Evolutionary conservation across 805 yeast genomes (phyloP).

Genomic region (Sugiyamaella marilandica): DNA sequence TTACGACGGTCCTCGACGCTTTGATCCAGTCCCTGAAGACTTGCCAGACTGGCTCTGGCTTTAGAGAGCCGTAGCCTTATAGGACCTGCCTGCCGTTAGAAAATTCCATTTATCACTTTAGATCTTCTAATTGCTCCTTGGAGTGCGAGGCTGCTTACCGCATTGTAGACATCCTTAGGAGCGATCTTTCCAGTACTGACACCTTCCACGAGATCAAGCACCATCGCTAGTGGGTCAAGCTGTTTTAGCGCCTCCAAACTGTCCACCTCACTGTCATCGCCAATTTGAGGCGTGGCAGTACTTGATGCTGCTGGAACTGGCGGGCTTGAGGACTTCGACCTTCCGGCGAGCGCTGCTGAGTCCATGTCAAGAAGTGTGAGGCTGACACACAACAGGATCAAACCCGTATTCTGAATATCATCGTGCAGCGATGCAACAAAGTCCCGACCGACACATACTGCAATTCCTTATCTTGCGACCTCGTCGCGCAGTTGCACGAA

Average conservation of each 20-base stretch:
- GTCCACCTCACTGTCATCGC: background rate
- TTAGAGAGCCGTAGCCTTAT: conserved; percentile 24
- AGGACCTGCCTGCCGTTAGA: conserved; percentile 23
- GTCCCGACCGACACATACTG: too few species aligned
- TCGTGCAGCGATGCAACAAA: too few species aligned
- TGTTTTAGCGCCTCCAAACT: conserved; percentile 14
- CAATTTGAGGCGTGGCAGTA: background rate
- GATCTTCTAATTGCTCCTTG: too few species aligned
- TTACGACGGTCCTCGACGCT: conserved; percentile 24
- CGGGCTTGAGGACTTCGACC: background rate
- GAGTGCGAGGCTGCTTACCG: conserved; percentile 14
- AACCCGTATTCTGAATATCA: too few species aligned
- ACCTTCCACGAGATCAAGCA: conserved; percentile 22
- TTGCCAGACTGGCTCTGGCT: conserved; percentile 20
- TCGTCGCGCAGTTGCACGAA: too few species aligned
- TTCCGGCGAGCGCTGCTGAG: background rate
- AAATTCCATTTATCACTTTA: background rate
- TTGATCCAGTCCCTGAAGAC: conserved; percentile 23
- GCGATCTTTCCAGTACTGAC: conserved; percentile 21
- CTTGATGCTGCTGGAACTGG: background rate
- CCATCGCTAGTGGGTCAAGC: conserved; percentile 27
- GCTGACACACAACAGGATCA: background rate
- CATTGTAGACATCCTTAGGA: conserved; percentile 28
- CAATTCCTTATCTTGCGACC: too few species aligned
- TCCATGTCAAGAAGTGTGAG: background rate